Conservation (phyloP, 1,284 basidiomycete genomes). For the Bjerkandera adusta region DNA sequence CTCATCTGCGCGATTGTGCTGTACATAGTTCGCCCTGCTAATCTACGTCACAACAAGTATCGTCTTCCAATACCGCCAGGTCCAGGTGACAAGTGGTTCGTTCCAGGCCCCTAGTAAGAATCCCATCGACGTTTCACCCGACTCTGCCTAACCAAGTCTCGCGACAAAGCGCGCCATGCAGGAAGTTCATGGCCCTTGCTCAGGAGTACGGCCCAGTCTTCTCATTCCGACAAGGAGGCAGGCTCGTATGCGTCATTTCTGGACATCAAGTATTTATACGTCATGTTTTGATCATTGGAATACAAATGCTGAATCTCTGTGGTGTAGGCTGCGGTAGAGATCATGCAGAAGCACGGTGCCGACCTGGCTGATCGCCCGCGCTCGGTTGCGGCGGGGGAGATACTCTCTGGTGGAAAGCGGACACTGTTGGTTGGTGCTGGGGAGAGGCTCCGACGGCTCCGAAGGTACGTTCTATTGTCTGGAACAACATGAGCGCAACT, state of each 20-base stretch:
- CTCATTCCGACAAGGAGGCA: conserved; percentile 29
- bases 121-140: no score
- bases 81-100: no score
- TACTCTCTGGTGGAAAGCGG: conserved; percentile 24
- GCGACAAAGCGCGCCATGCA: no score
- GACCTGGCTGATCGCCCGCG: conserved; percentile 26
- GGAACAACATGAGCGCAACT: no score
- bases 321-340: conserved; percentile 24
- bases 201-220: conserved; percentile 36
- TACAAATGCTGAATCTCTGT: not conserved
- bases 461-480: conserved; percentile 18
- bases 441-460: conserved; percentile 22
- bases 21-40: no score
- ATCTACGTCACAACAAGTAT: no score
- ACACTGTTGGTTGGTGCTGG: conserved; percentile 18
- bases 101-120: no score
- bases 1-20: no score
- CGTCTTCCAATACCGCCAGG: no score
- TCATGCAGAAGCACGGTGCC: conserved; percentile 32
- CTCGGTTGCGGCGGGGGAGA: conserved; percentile 22
- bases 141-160: no score
- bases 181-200: conserved; percentile 28
- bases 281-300: no score
- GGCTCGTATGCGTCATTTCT: conserved; percentile 34
- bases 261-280: conserved; percentile 28